A percentile compares a stretch with the other conserved stretches of the same genome.
These are phyloP conservation scores for Omphalea diandra DNA, from an alignment of 441 rosid genomes.

Conservation along the genomic window DNA sequence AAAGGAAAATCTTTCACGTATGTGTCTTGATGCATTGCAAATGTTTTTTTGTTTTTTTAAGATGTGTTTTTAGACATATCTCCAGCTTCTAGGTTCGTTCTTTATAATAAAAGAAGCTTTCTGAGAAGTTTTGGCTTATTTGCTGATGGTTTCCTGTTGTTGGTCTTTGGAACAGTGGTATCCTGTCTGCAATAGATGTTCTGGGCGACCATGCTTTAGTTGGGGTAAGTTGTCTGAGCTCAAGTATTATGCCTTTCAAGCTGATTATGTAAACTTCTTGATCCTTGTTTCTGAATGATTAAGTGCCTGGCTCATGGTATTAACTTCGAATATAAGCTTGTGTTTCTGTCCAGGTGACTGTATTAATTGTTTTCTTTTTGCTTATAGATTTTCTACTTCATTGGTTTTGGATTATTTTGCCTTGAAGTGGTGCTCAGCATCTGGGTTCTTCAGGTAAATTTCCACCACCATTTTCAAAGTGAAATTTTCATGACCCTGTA, in stretches of 20 bases:
- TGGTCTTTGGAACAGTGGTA: constrained; percentile 58
- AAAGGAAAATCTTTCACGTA: constrained; percentile 92
- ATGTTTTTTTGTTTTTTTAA: constrained; percentile 6
- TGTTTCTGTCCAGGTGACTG: neutral
- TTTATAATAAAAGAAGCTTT: neutral
- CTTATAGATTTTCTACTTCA: constrained; percentile 78
- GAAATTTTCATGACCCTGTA: neutral
- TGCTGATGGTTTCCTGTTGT: constrained; percentile 23
- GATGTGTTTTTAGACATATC: neutral
- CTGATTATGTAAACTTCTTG: neutral
- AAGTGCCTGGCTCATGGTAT: too few relatives aligned
- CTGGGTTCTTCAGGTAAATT: constrained; percentile 90
- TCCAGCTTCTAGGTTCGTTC: neutral
- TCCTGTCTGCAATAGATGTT: constrained; percentile 75
- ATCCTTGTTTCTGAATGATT: neutral
- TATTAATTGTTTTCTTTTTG: constrained; percentile 13
- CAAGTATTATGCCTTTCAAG: neutral
- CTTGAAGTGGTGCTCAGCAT: constrained; percentile 71
- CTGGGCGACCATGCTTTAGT: constrained; percentile 38
- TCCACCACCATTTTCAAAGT: neutral
- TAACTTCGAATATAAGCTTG: too few relatives aligned
- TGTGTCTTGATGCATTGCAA: constrained; percentile 22
- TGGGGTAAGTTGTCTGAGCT: constrained; percentile 55
- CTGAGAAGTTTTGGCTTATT: neutral
- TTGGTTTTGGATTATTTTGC: constrained; percentile 81